Percentiles rank a stretch among this genome's conserved stretches.
Evolutionary conservation across 306 rosid species (phyloP).

Genomic region (Phaseolus lunatus): DNA sequence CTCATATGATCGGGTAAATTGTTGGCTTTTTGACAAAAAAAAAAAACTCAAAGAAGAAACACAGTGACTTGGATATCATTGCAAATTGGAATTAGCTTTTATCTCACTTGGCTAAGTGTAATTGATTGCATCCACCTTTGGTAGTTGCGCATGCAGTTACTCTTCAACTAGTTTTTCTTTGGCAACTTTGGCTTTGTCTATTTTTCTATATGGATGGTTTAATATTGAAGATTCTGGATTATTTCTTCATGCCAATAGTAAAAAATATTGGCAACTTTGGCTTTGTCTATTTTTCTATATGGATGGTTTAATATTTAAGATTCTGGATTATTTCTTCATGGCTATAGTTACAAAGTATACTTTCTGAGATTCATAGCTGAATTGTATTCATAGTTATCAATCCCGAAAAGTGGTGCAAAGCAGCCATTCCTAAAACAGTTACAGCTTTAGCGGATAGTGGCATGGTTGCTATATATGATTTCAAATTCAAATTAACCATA

Average conservation of each 20-base stretch:
- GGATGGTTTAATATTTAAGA: neutral
- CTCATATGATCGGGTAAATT: slow-evolving; percentile 66
- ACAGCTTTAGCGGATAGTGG: neutral
- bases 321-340: neutral
- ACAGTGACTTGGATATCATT: neutral
- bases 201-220: neutral
- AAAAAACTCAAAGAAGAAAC: neutral
- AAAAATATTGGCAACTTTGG: neutral
- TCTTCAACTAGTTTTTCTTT: neutral
- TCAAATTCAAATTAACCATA: no score
- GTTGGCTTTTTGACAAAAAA: neutral
- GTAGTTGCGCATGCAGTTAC: neutral
- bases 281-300: neutral
- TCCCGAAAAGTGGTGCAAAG: neutral
- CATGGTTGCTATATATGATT: neutral
- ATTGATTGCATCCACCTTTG: neutral
- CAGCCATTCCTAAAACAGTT: neutral
- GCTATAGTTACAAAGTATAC: neutral
- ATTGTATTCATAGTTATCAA: no score
- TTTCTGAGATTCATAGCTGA: neutral
- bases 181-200: neutral
- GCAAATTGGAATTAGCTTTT: slow-evolving; percentile 3
- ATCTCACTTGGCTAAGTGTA: neutral
- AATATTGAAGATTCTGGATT: neutral
- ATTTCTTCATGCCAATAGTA: neutral